Percentiles rank a stretch among this genome's conserved stretches.
Conservation (phyloP, 1,284 basidiomycete genomes). For the Boletus calvinii region DNA sequence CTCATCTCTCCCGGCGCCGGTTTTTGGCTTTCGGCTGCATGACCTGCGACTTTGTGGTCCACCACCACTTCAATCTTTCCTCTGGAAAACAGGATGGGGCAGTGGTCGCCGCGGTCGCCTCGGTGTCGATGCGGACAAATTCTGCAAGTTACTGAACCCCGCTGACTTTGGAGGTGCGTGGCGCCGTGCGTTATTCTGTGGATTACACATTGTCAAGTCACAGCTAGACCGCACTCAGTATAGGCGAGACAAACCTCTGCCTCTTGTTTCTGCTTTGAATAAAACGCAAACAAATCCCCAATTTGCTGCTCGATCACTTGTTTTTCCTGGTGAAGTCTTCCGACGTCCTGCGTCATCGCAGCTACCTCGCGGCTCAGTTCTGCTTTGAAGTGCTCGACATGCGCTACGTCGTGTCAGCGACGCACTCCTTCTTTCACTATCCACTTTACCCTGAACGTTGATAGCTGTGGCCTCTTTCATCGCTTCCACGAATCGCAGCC, state of each 20-base stretch:
- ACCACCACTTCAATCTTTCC: slow-evolving; percentile 16
- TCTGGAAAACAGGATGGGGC: slow-evolving; percentile 33
- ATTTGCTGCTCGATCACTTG: slow-evolving; percentile 73
- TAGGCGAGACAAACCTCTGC: slow-evolving; percentile 32
- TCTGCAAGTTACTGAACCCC: slow-evolving; percentile 31
- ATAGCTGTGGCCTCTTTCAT: slow-evolving; percentile 89
- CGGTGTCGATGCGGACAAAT: slow-evolving; percentile 25
- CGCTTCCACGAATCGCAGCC: slow-evolving; percentile 82
- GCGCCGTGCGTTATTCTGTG: slow-evolving; percentile 30
- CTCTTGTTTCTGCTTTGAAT: slow-evolving; percentile 63
- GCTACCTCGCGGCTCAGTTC: slow-evolving; percentile 73
- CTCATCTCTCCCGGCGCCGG: slow-evolving; percentile 1
- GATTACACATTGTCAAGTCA: neutral
- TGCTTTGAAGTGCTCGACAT: slow-evolving; percentile 82
- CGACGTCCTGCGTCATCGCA: slow-evolving; percentile 72
- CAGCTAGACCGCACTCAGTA: neutral
- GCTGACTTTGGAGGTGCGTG: slow-evolving; percentile 20
- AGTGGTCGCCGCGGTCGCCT: slow-evolving; percentile 31
- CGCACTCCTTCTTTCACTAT: neutral
- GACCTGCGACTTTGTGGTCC: neutral
- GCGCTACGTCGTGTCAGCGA: slow-evolving; percentile 45
- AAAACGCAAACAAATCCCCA: slow-evolving; percentile 69
- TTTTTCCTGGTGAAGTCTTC: slow-evolving; percentile 68
- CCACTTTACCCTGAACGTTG: slow-evolving; percentile 69
- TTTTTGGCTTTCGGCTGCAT: neutral